These are phyloP conservation scores for Litsea cubeba DNA, from an alignment of 164 flowering plant genomes.

Conservation along the genomic window DNA sequence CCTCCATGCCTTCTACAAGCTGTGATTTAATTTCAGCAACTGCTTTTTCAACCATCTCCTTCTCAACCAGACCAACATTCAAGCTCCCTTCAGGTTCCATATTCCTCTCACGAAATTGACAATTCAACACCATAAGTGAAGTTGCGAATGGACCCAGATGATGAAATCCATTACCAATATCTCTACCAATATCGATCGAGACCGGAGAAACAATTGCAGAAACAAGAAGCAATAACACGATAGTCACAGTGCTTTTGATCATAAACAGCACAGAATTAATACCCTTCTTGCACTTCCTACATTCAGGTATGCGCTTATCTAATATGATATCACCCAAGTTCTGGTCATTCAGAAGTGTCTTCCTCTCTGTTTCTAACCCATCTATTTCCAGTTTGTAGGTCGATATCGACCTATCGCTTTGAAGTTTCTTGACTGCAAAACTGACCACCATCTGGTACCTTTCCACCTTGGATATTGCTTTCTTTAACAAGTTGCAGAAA, in stretches of 20 bases:
- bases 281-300: conserved; percentile 5
- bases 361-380: conserved; percentile 4
- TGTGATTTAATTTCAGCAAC: conserved; percentile 14
- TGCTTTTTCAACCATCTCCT: conserved; percentile 13
- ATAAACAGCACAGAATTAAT: conserved; percentile 9
- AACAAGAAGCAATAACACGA: conserved; percentile 15
- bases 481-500: conserved; percentile 23
- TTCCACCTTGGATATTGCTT: conserved; percentile 10
- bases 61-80: conserved; percentile 8
- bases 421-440: conserved; percentile 5
- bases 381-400: conserved; percentile 3
- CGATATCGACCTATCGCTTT: not conserved
- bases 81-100: not conserved
- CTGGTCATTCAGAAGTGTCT: not conserved
- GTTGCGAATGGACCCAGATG: conserved; percentile 3
- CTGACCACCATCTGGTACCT: conserved; percentile 16
- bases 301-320: not conserved
- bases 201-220: conserved; percentile 13
- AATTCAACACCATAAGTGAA: conserved; percentile 8
- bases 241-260: conserved; percentile 5
- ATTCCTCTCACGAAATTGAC: conserved; percentile 4
- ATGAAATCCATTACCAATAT: not conserved
- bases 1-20: conserved; percentile 6
- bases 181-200: conserved; percentile 6
- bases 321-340: not conserved